phyloP scores from a whole-genome alignment of 768 basidiomycete species.

The Daedaleopsis sinensis region DNA sequence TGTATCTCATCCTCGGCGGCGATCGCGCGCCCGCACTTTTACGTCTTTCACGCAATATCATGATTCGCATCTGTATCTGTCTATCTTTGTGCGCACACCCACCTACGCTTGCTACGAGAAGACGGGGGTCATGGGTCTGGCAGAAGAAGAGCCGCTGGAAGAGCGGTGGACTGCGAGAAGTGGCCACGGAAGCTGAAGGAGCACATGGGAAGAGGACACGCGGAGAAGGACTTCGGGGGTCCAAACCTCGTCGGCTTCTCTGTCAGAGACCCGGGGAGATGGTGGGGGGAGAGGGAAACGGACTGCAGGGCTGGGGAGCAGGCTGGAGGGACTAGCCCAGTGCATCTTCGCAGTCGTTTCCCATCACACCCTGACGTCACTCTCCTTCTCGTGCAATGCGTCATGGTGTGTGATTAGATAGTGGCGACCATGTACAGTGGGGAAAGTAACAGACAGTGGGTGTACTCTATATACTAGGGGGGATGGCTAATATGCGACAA shows the following conservation, averaged over 20 bases:
- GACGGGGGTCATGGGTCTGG: not conserved
- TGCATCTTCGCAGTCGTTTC: not conserved
- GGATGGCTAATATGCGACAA: slow-evolving; percentile 21
- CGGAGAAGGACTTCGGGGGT: slow-evolving; percentile 3
- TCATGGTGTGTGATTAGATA: not conserved
- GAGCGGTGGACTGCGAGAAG: not conserved
- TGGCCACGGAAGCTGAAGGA: not conserved
- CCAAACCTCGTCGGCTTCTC: not conserved
- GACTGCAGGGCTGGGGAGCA: not conserved
- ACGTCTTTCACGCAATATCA: slow-evolving; percentile 23
- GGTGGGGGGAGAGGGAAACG: not conserved
- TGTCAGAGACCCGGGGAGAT: slow-evolving; percentile 3
- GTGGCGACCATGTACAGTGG: slow-evolving; percentile 2
- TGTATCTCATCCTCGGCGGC: slow-evolving; percentile 18
- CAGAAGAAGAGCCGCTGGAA: not conserved
- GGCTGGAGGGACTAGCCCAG: not conserved
- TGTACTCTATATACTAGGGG: slow-evolving; percentile 23
- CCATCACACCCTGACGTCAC: not conserved
- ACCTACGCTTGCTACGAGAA: too few relatives aligned
- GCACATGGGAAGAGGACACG: too few relatives aligned
- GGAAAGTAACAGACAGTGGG: slow-evolving; percentile 16
- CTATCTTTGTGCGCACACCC: slow-evolving; percentile 7
- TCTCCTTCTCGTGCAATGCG: not conserved
- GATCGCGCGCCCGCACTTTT: slow-evolving; percentile 20
- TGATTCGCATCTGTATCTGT: slow-evolving; percentile 1